A percentile compares a stretch with the other conserved stretches of the same genome.
These are phyloP conservation scores for Blastobotrys terrestris DNA, from an alignment of 805 yeast genomes.

Conservation along the genomic window DNA sequence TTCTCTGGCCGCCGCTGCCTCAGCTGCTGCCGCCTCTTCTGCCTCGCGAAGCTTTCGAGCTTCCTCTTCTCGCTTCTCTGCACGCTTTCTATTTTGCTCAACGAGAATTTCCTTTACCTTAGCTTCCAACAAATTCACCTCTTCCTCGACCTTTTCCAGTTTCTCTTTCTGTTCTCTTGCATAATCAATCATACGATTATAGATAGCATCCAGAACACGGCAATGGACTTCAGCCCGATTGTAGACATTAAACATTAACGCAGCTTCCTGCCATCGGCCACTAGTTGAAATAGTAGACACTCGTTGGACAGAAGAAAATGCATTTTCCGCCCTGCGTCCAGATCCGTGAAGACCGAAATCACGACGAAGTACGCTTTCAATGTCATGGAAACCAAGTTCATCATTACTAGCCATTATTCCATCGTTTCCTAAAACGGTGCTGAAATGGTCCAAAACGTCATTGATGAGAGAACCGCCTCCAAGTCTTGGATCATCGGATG, in stretches of 20 bases:
- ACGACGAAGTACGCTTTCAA: constrained; percentile 8
- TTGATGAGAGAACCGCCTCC: constrained; percentile 7
- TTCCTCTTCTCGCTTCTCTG: constrained; percentile 14
- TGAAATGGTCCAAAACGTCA: constrained; percentile 15
- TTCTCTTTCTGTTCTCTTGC: constrained; percentile 15
- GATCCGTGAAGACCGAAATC: constrained; percentile 3
- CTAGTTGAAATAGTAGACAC: constrained; percentile 39
- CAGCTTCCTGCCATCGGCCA: constrained; percentile 64
- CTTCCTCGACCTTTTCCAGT: constrained; percentile 13
- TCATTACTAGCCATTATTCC: background rate
- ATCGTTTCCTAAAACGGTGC: constrained; percentile 10
- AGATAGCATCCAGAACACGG: constrained; percentile 21
- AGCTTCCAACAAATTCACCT: constrained; percentile 34
- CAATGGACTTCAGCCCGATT: constrained; percentile 30
- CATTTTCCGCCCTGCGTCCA: background rate
- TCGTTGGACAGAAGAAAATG: background rate
- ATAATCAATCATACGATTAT: constrained; percentile 19
- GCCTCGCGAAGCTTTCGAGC: constrained; percentile 24
- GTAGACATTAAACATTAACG: constrained; percentile 45
- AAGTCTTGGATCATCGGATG: background rate
- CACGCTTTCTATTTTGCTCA: constrained; percentile 14
- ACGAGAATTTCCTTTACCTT: constrained; percentile 30
- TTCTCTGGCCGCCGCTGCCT: constrained; percentile 26
- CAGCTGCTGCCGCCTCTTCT: constrained; percentile 20
- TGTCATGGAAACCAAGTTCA: constrained; percentile 9